Evolutionary conservation across 164 flowering plant genomes (phyloP), one percentile per base, ranked within the genome.

Genomic region (Berberis thunbergii): DNA sequence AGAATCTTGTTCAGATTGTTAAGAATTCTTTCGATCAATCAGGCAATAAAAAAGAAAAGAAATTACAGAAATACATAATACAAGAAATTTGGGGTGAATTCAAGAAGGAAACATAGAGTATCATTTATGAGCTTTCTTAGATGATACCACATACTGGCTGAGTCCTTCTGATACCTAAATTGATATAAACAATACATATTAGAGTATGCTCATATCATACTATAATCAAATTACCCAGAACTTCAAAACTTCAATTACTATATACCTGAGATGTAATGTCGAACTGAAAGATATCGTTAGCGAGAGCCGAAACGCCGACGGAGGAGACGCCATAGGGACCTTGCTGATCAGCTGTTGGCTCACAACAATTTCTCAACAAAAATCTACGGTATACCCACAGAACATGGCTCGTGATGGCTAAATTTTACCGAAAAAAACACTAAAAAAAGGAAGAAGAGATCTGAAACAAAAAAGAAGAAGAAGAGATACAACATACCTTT

Each of bases 91-190:
- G n/a, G n/a, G n/a, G n/a, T n/a, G n/a, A n/a, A n/a, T n/a, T n/a
- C n/a, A n/a, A n/a, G n/a, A n/a, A n/a, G n/a, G n/a, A n/a, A n/a
- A n/a, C n/a, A n/a, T n/a, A n/a, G n/a, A n/a, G n/a, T n/a, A n/a
- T n/a, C n/a, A 6, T 54, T 54, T 2, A 3, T 94, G 98, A 62
- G 95, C 89, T 66, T 84, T 88, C 79, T 77, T 86, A 7, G 98
- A 88, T 0, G 97, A 89, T 12, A 78, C 81, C 38, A 87, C 97
- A 74, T 88, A 85, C 64, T 74, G 73, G 55, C 78, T 58, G 10
- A 94, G 87, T 38, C 82, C 86, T 61, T 81, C 87, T 10, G 98
- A 97, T 41, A 91, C 96, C 98, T 94, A 45, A 43, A 63, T 26
- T 26, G 26, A 26, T 26, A 26, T 26, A 26, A 26, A 8, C 7